Conservation (phyloP, 805 yeast species). For the Candida jianshihensis region DNA sequence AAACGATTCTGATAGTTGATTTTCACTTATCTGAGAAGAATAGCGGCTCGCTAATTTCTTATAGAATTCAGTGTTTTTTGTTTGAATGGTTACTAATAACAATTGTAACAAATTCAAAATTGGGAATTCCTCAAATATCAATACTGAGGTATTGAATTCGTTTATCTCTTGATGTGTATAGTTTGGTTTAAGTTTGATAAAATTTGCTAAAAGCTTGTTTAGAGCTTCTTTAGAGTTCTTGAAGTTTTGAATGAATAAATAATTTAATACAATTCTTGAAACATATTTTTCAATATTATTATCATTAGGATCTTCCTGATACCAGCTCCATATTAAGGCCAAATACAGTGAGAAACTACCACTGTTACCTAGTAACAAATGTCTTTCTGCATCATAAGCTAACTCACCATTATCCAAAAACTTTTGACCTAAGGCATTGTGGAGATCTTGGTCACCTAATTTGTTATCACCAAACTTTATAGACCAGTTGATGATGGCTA, state of each 20-base stretch:
- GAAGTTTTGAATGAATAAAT: constrained; percentile 59
- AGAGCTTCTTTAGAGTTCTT: constrained; percentile 45
- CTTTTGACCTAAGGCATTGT: constrained; percentile 66
- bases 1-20: constrained; percentile 38
- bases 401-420: constrained; percentile 41
- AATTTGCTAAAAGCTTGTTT: constrained; percentile 27
- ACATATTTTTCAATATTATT: constrained; percentile 27
- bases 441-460: constrained; percentile 71
- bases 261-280: constrained; percentile 67
- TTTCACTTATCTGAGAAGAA: constrained; percentile 25
- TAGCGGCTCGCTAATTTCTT: constrained; percentile 47
- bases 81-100: constrained; percentile 52
- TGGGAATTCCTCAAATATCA: constrained; percentile 34
- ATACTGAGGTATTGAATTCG: constrained; percentile 27
- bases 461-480: constrained; percentile 38
- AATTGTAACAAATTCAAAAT: constrained; percentile 66
- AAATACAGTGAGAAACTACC: constrained; percentile 37
- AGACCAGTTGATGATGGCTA: constrained; percentile 65
- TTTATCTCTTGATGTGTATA: constrained; percentile 20
- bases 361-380: constrained; percentile 59
- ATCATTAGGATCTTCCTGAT: constrained; percentile 20
- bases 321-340: constrained; percentile 41
- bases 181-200: constrained; percentile 18
- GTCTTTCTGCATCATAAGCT: constrained; percentile 65
- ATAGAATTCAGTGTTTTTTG: constrained; percentile 45